These are phyloP conservation scores for Calonectria hawksworthii DNA, from an alignment of 2,329 filamentous ascomycete genomes.

Conservation along the genomic window DNA sequence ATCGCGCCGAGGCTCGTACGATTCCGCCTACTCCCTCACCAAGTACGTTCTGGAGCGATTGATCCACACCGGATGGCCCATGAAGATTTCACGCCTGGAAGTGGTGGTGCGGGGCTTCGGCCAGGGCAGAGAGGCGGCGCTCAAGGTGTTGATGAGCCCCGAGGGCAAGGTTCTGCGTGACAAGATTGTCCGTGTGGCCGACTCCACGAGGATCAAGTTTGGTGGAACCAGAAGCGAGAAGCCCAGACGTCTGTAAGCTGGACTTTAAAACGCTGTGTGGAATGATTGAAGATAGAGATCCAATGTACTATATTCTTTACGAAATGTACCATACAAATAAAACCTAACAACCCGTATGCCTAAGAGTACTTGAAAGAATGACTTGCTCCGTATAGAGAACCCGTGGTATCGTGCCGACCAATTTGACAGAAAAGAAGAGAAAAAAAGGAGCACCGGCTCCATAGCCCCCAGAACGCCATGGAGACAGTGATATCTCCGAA, in stretches of 20 bases:
- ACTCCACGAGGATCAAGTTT: constrained; percentile 93
- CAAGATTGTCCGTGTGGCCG: constrained; percentile 84
- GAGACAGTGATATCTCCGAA: constrained; percentile 10
- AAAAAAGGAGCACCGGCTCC: constrained; percentile 31
- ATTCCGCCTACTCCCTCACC: constrained; percentile 91
- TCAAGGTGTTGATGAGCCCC: constrained; percentile 88
- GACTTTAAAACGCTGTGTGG: constrained; percentile 23
- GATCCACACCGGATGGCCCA: constrained; percentile 83
- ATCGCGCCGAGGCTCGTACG: constrained; percentile 83
- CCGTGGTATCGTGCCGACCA: constrained; percentile 47
- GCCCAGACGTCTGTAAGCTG: constrained; percentile 78
- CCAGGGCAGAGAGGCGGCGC: constrained; percentile 86
- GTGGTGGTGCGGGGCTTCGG: constrained; percentile 90
- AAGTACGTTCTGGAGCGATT: constrained; percentile 88
- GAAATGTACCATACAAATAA: constrained; percentile 50
- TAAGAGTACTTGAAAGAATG: constrained; percentile 37
- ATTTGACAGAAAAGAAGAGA: not conserved
- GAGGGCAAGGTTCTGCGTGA: constrained; percentile 84
- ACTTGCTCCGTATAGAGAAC: constrained; percentile 33
- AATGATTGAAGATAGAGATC: constrained; percentile 32
- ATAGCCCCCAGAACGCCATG: constrained; percentile 42
- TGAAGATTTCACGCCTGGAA: constrained; percentile 83
- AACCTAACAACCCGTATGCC: constrained; percentile 22
- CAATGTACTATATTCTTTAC: constrained; percentile 54
- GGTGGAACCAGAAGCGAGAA: constrained; percentile 90